Conservation (phyloP, 306 rosid genomes). For the Vachellia collinsii region DNA sequence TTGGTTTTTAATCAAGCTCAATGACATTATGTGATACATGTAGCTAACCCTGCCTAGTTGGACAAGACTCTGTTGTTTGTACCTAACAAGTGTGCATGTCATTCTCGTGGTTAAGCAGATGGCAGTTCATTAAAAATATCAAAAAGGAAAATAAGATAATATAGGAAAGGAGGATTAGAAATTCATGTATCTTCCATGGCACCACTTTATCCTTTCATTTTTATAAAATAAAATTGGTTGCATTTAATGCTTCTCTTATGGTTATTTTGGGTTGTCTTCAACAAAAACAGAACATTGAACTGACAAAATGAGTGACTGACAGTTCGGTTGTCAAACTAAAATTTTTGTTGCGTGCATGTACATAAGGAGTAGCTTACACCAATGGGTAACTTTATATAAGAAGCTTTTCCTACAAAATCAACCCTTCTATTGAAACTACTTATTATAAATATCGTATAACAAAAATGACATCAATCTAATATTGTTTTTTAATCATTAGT, state of each 20-base stretch:
- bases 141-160: not conserved
- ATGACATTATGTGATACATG: too few species aligned
- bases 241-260: not conserved
- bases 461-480: not conserved
- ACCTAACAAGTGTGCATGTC: constrained; percentile 14
- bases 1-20: too few species aligned
- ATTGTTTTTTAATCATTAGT: not conserved
- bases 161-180: not conserved
- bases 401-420: not conserved
- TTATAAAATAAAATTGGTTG: not conserved
- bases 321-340: not conserved
- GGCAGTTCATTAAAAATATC: constrained; percentile 9
- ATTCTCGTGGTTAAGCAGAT: not conserved
- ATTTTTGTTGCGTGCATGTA: not conserved
- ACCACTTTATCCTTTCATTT: not conserved
- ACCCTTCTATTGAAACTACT: not conserved
- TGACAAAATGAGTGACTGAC: not conserved
- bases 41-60: too few species aligned
- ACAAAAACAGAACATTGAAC: not conserved
- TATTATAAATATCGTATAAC: not conserved
- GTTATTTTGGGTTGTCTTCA: not conserved
- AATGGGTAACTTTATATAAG: not conserved
- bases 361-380: not conserved
- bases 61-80: too few species aligned
- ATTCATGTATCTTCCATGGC: not conserved